Evolutionary conservation across 2,329 filamentous ascomycete species (phyloP), one percentile per base, ranked within the genome.

Genomic region (Fusarium metavorans): DNA sequence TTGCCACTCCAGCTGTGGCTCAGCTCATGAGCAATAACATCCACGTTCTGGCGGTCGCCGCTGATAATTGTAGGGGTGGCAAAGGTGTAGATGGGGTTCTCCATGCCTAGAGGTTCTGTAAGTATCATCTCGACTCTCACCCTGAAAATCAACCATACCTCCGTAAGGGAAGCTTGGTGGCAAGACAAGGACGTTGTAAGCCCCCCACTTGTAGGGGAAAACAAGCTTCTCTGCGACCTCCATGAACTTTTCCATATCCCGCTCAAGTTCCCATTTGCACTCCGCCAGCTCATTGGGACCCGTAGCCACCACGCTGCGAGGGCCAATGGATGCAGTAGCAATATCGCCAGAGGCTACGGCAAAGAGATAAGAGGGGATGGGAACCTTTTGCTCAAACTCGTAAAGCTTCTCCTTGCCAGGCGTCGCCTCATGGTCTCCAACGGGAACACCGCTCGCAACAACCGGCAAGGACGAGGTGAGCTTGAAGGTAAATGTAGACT

Each of bases 31-130:
- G 97, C 97, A 83, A 99, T 97, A 23, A 98, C 96, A 81, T 98
- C 96, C 23, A 98, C 91, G 77, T 98, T 98, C 80, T 98, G 93
- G 50, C 93, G 90, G 79, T 96, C 94, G 57, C 96, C 96, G 67
- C 93, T 97, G 80, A 99, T 95, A 77, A 98, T 93, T 39, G 95
- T 97, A 2, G 96, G 96, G 2, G 97, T 98, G 2, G 95, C 96
- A 82, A 97, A 98, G 0, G 97, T 98, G 84, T 94, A 98, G 63
- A 98, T 92, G 0, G 95, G 95, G 81, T 98, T 98, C 83, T 97
- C 95, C 93, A 95, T 95, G 72, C 92, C 91, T 88, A 66, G 5
- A 76, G 78, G 37, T 41, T 37, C 27, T 20, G n/a, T 66, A 41
- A 72, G 72, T 41, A 32, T 59, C 30, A 6, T 18, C 45, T 16